Evolutionary conservation across 768 basidiomycete genomes (phyloP), one percentile per base, ranked within the genome.

Genomic region (Suillus discolor): DNA sequence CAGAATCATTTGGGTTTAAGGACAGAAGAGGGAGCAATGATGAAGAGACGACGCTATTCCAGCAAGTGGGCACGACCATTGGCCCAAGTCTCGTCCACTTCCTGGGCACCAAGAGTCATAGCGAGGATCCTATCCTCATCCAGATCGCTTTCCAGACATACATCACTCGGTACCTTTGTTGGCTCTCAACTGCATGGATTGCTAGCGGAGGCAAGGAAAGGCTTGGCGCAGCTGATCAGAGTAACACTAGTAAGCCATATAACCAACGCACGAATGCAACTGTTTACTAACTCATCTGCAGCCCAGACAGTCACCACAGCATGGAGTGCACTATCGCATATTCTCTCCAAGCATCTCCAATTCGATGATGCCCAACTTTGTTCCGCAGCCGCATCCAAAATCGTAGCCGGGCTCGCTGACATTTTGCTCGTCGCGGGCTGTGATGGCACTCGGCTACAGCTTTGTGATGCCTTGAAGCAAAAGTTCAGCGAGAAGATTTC

Each of bases 401-500:
- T 75, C 9, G 45, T 76, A 44, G 67, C 67, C 0, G 77, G 73
- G 1, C 69, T 78, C 11, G 47, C 67, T 7, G 76, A 78, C 49
- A 73, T 78, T 61, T 69, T 76, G 57, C 66, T 76, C 57, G 63
- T 65, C 16, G 68, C 76, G 1, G 74, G 76, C n/a, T 76, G 76
- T 49, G 61, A 61, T 2, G 63, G 70, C 0, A 61, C 66, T n/a
- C 70, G 66, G 63, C 23, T 66, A 0, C 72, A 75, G 16, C 71
- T 85, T 6, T 77, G 79, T 23, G 77, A 80, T 4, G 75, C 77
- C 8, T 74, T 87, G 59, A 73, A 76, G 9, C 70, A 75, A 6
- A 79, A 78, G 34, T 88, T 88, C 68, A 74, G 76, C 1, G 80
- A 79, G 0, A 79, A 80, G 16, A 75, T 88, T 31, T 69, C 71